Base-by-base conservation (phyloP, 768 basidiomycete genomes). In the Steccherinum ochraceum region DNA sequence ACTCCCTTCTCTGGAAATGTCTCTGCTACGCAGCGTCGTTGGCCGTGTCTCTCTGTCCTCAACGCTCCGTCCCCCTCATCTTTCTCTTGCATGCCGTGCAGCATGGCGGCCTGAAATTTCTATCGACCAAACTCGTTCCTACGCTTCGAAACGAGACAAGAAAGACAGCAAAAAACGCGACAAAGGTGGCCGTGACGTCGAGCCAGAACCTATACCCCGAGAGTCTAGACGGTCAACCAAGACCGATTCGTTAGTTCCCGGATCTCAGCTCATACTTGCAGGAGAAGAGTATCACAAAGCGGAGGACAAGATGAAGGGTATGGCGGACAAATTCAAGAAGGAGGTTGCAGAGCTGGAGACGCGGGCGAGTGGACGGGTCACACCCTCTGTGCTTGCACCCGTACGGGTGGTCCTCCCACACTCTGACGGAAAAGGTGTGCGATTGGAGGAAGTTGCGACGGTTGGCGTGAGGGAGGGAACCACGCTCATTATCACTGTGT, bases 381-480 rank as follows among this genome's bases (percentile, higher is more conserved):
- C 85, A 0, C 86, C 90, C 1, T 76, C 76, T 1, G 58, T 93
- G 54, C 75, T 93, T 46, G 71, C 81, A 12, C 78, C 84, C 0
- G 86, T 93, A 4, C 75, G 79, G 18, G 81, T 92, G 24, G 70
- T 69, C 48, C 58, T 79, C 3, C 72, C 76, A 0, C 73, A 70
- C 3, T 24, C 53, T 19, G 53, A 56, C 45, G 48, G 48, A 11
- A 16, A 52, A 2, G 53, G 54, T n/a, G 52, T 51, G 25, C 58
- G 56, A 35, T 65, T 93, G 30, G 83, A 89, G 40, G 84, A 89
- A 48, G 62, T 92, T 21, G 84, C 90, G 1, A 90, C 89, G 0
- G 78, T 93, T 18, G 89, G 90, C 5, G 81, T 93, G 35, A 73
- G 83, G 54, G 87, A 93, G 48, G 90, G 90, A 0, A 78, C 84